Evolutionary conservation across 2,329 filamentous ascomycete species (phyloP), one percentile per base, ranked within the genome.

Genomic region (Phaeoacremonium minimum): DNA sequence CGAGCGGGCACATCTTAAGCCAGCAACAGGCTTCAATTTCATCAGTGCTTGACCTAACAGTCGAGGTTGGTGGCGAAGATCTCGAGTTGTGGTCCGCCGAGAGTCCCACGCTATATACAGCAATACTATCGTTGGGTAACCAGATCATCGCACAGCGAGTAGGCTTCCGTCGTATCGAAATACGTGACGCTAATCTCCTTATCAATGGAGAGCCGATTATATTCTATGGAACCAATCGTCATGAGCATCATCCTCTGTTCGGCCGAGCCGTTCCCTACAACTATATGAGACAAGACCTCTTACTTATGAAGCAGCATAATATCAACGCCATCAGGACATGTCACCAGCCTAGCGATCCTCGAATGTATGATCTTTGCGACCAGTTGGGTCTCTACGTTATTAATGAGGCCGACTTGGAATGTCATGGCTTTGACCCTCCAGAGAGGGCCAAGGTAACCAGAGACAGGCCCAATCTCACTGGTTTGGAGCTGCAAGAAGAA

Each of bases 291-390:
- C 58, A 65, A 2, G 83, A 87, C 43, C 63, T 87, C 4, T 43
- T 80, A 3, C 59, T 72, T 4, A 87, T 87, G 81, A 86, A 85
- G 52, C 61, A 60, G 2, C 72, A 83, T 56, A 84, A 85, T 45
- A 73, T 87, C 52, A 87, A 87, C 43, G 77, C 81, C 3, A 70
- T 87, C 8, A 75, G 83, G 2, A 83, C 77, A 0, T 81, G 71
- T 0, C 83, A 87, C 50, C 78, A 87, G 33, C 73, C 77, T 8
- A 80, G 77, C 18, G 76, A 84, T 39, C 66, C 71, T 2, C 60
- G 69, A 8, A 52, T 85, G 1, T 82, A 81, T 41, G 75, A 80
- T 19, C 60, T 84, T 1, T 70, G 76, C 1, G 77, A 84, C 36
- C 71, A 81, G 43, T 60, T 83, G 12, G 80, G 80, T 1, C 66